Base-by-base conservation (phyloP, 129 eudicot species). In the Smallanthus sonchifolius region DNA sequence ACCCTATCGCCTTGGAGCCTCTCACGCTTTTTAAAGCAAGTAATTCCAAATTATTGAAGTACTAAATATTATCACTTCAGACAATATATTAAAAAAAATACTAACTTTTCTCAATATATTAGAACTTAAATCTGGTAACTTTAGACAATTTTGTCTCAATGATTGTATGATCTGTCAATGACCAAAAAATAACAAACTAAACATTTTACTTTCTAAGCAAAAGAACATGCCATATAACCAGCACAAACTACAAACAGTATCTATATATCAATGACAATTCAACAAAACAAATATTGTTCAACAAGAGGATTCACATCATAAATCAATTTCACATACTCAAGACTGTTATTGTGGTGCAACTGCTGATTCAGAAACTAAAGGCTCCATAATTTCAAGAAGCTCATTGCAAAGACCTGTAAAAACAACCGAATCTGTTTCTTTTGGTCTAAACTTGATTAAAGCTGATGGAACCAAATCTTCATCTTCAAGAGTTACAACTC, bases 401-500 rank as follows among this genome's bases (percentile, higher is more conserved):
- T 90, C 97, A 64, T 91, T 94, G 70, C 86, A 68, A 40, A 94
- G 92, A 67, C 98, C 98, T 3, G 96, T 94, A 75, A 90, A 94
- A 61, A 94, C 93, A 44, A 78, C 70, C 0, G 90, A 83, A 70
- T 88, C 97, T 5, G 97, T 91, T 80, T 91, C 99, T 5, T 85
- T 70, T 34, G 94, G 99, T 79, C 75, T 88, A 72, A 83, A 94
- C 79, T 88, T 94, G 65, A 91, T 84, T 1, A 91, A 89, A 32
- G 99, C 96, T 2, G 96, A 80, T 1, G 99, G 99, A 52, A 88
- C 91, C 67, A 94, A 71, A 81, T 88, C 99, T 82, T 88, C 97
- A 2, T 91, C 96, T 74, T 88, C 97, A 6, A 94, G 91, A 10
- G 96, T 90, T 62, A 74, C 56, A 2, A 75, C 65, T 68, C 67